Evolutionary conservation across 78 protist genomes (phyloP).

Genomic region (Corallochytrium limacisporum): DNA sequence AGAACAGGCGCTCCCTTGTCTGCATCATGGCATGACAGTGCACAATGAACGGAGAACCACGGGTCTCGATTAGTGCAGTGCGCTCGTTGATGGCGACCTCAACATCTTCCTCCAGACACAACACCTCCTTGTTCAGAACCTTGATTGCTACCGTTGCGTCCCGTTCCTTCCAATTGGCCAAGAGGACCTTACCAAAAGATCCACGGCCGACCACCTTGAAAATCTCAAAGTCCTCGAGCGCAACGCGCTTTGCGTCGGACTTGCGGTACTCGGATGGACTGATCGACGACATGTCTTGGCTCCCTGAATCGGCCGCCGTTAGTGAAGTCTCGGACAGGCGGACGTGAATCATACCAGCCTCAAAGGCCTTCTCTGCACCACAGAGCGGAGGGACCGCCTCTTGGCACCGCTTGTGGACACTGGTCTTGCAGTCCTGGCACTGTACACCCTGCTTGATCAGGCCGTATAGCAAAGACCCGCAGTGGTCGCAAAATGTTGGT

Average conservation of each 20-base stretch:
- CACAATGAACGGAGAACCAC: slow-evolving; percentile 64
- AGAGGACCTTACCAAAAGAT: slow-evolving; percentile 41
- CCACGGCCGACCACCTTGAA: slow-evolving; percentile 49
- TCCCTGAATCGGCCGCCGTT: background rate
- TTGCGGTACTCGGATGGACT: too few species aligned
- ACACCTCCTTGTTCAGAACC: slow-evolving; percentile 17
- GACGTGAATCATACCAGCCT: background rate
- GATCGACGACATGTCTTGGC: background rate
- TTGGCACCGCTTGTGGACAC: slow-evolving; percentile 16
- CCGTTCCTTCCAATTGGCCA: background rate
- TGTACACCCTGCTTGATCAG: slow-evolving; percentile 1
- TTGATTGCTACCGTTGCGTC: background rate
- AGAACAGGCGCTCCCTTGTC: slow-evolving; percentile 3
- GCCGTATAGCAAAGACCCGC: slow-evolving; percentile 32
- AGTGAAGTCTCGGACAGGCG: background rate
- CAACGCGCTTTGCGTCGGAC: background rate
- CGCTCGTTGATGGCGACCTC: too few species aligned
- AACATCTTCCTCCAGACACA: background rate
- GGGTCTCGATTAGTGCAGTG: too few species aligned
- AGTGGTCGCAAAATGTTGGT: slow-evolving; percentile 36
- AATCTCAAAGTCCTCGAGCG: slow-evolving; percentile 21
- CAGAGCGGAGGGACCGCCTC: slow-evolving; percentile 7
- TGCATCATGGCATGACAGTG: slow-evolving; percentile 44
- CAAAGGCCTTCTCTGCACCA: too few species aligned
- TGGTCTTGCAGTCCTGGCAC: slow-evolving; percentile 17